Conservation (phyloP, 2,329 filamentous ascomycete genomes). For the Cladosporium sp. region DNA sequence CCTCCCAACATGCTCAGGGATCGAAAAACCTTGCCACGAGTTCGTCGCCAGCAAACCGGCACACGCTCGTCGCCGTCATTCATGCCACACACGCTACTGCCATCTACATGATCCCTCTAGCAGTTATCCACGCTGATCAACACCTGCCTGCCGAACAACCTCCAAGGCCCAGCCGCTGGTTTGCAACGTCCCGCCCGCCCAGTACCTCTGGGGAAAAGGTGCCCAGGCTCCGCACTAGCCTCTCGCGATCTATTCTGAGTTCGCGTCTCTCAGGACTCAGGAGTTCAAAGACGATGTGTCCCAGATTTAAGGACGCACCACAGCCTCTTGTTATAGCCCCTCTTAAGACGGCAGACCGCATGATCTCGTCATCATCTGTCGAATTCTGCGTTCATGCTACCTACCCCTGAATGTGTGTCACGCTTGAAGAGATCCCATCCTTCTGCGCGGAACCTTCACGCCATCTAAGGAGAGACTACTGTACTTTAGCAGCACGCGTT, state of each 20-base stretch:
- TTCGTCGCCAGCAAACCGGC: background rate
- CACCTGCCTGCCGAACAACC: background rate
- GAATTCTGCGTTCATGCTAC: background rate
- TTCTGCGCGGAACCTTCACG: conserved; percentile 1
- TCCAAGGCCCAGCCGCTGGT: background rate
- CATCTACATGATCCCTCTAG: background rate
- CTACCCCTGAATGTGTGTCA: background rate
- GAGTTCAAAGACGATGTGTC: conserved; percentile 4
- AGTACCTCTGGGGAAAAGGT: conserved; percentile 2
- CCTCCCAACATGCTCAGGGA: conserved; percentile 5
- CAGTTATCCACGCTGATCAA: background rate
- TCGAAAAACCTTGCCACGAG: background rate
- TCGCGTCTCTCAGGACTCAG: conserved; percentile 11
- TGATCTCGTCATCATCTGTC: background rate
- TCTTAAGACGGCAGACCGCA: background rate
- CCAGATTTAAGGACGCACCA: background rate
- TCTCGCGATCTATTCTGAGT: background rate
- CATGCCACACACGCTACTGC: background rate
- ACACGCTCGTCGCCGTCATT: background rate
- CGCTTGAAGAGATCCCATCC: conserved; percentile 1
- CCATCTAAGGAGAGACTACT: background rate
- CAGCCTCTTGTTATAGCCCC: conserved; percentile 12
- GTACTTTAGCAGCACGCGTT: conserved; percentile 7
- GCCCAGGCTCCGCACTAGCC: conserved; percentile 3
- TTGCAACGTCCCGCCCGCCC: conserved; percentile 2